Percentiles rank a stretch among this genome's conserved stretches.
phyloP scores from a whole-genome alignment of 805 yeast genomes.

The Pichia californica region DNA sequence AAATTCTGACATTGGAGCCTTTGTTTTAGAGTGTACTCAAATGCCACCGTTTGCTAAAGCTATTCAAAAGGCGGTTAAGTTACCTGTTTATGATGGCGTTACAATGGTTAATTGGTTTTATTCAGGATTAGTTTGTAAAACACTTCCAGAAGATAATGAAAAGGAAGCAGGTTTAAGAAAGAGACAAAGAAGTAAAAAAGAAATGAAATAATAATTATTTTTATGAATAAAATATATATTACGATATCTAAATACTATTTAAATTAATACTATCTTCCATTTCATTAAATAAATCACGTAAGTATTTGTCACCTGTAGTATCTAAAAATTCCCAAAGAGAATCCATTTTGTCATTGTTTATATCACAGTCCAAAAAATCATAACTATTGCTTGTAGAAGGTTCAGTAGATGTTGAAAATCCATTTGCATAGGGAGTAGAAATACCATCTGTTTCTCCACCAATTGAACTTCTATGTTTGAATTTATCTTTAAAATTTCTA shows the following conservation, averaged over 20 bases:
- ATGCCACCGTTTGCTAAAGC: conserved; percentile 31
- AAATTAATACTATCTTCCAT: conserved; percentile 20
- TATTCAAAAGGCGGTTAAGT: conserved; percentile 21
- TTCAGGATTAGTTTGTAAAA: conserved; percentile 21
- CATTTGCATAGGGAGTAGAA: not conserved
- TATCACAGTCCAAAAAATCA: no score
- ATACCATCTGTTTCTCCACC: conserved; percentile 9
- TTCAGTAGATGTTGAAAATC: no score
- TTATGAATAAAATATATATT: no score
- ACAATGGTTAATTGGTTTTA: conserved; percentile 31
- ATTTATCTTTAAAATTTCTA: not conserved
- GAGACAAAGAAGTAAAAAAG: conserved; percentile 24
- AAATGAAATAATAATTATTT: conserved; percentile 5
- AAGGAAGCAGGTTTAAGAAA: conserved; percentile 20
- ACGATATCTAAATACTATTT: not conserved
- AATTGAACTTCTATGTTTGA: conserved; percentile 1
- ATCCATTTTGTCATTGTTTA: conserved; percentile 1
- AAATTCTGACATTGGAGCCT: conserved; percentile 22
- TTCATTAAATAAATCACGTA: conserved; percentile 26
- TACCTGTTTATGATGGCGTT: conserved; percentile 29
- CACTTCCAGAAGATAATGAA: conserved; percentile 17
- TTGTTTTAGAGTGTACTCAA: conserved; percentile 32
- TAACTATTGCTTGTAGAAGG: no score
- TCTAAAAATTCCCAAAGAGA: conserved; percentile 28
- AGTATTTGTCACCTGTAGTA: conserved; percentile 25